A percentile compares a stretch with the other conserved stretches of the same genome.
These are phyloP conservation scores for Penicillium cataractarum DNA, from an alignment of 495 filamentous ascomycete genomes.

Conservation along the genomic window DNA sequence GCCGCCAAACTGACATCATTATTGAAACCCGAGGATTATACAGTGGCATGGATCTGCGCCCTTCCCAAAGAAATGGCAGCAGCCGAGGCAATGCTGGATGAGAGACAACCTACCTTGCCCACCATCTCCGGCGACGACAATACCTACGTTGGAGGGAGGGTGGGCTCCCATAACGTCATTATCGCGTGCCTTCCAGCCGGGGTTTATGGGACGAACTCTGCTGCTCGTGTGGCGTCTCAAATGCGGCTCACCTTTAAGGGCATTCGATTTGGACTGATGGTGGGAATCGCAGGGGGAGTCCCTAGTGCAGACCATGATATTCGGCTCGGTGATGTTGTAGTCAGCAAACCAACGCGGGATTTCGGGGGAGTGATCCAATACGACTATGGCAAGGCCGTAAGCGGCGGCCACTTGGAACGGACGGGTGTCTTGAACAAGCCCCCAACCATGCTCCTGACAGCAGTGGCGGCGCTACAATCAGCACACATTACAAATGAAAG, in stretches of 20 bases:
- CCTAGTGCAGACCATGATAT: neutral
- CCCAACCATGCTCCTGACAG: neutral
- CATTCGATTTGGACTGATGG: constrained; percentile 3
- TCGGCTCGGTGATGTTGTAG: neutral
- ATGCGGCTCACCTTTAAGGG: neutral
- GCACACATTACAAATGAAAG: neutral
- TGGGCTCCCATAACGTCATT: neutral
- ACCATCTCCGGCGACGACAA: neutral
- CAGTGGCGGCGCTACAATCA: neutral
- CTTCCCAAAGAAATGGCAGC: neutral
- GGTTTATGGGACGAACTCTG: neutral
- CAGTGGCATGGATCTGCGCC: constrained; percentile 1
- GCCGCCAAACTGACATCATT: neutral
- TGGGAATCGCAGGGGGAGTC: neutral
- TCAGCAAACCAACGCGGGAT: constrained; percentile 1
- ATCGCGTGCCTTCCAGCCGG: constrained; percentile 1
- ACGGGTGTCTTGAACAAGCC: neutral
- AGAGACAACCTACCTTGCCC: neutral
- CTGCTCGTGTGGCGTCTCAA: neutral
- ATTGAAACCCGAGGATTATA: neutral
- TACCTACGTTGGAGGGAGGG: neutral
- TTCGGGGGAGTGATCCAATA: constrained; percentile 7
- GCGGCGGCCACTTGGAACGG: neutral
- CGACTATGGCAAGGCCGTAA: constrained; percentile 2
- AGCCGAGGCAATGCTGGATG: constrained; percentile 1